phyloP scores from a whole-genome alignment of 2,329 filamentous ascomycete genomes.

The Calonectria ilicicola region DNA sequence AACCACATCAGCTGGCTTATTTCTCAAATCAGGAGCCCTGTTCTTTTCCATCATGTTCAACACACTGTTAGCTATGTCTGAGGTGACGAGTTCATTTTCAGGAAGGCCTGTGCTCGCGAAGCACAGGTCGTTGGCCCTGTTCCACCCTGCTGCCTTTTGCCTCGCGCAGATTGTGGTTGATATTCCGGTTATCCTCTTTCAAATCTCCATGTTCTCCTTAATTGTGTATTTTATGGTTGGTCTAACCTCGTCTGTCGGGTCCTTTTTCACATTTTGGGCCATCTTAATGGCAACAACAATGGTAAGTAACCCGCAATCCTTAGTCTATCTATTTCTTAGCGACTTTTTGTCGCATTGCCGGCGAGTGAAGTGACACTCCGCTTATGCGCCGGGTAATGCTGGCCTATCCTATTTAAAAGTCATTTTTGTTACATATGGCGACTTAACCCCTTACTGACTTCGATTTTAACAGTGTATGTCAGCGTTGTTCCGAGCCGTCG shows the following conservation, averaged over 20 bases:
- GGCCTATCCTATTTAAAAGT: too few relatives aligned
- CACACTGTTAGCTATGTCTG: slow-evolving; percentile 61
- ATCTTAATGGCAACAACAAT: slow-evolving; percentile 55
- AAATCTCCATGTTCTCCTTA: slow-evolving; percentile 76
- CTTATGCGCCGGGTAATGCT: too few relatives aligned
- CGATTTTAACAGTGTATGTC: slow-evolving; percentile 42
- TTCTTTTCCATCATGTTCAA: slow-evolving; percentile 72
- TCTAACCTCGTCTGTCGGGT: slow-evolving; percentile 71
- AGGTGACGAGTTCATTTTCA: slow-evolving; percentile 81
- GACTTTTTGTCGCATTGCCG: too few relatives aligned
- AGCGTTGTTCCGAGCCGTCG: slow-evolving; percentile 59
- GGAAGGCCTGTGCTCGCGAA: slow-evolving; percentile 71
- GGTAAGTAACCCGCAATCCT: too few relatives aligned
- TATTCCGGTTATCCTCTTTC: slow-evolving; percentile 69
- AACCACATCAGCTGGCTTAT: slow-evolving; percentile 64
- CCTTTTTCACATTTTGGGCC: slow-evolving; percentile 74
- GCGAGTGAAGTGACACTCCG: too few relatives aligned
- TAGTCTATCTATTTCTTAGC: too few relatives aligned
- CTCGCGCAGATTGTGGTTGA: slow-evolving; percentile 68
- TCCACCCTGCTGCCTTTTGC: slow-evolving; percentile 65
- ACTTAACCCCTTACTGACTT: too few relatives aligned
- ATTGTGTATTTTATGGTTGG: slow-evolving; percentile 83
- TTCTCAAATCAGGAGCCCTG: slow-evolving; percentile 58
- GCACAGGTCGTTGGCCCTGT: slow-evolving; percentile 62
- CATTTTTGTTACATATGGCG: too few relatives aligned